Percentiles rank a stretch among this genome's conserved stretches.
Conservation (phyloP, 495 filamentous ascomycete species). For the Aspergillus heteromorphus region DNA sequence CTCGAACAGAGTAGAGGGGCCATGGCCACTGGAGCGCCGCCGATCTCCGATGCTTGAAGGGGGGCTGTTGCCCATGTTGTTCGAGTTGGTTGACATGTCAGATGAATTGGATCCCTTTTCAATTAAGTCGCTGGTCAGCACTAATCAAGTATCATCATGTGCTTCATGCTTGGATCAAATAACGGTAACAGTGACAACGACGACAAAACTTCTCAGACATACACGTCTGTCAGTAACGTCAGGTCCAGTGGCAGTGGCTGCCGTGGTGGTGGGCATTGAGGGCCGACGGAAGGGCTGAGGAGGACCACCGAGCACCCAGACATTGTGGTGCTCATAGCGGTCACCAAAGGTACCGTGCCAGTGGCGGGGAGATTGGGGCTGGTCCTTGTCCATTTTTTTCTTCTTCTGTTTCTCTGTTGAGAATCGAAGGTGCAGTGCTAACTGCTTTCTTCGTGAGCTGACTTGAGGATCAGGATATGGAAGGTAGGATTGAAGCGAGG, state of each 20-base stretch:
- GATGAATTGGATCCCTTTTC: conserved; percentile 14
- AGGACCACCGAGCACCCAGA: conserved; percentile 38
- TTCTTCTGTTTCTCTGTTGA: neutral
- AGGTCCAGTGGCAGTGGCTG: conserved; percentile 4
- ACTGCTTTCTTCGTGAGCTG: conserved; percentile 1
- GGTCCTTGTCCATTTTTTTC: conserved; percentile 23
- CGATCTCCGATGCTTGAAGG: conserved; percentile 19
- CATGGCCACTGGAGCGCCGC: conserved; percentile 31
- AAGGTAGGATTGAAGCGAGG: neutral
- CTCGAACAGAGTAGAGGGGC: conserved; percentile 35
- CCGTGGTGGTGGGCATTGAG: conserved; percentile 20
- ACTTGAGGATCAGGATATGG: neutral
- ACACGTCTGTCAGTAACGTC: conserved; percentile 16
- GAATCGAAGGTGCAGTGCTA: neutral
- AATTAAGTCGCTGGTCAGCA: neutral
- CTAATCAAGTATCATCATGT: neutral
- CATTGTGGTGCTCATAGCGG: conserved; percentile 39
- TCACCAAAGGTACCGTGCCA: conserved; percentile 39
- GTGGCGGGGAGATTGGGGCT: conserved; percentile 25
- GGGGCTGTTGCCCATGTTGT: conserved; percentile 2
- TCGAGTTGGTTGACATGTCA: conserved; percentile 8
- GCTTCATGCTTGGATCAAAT: neutral
- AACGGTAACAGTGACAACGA: neutral
- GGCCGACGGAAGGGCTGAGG: conserved; percentile 18
- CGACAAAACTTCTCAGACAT: conserved; percentile 8